Evolutionary conservation across 176 grass and related monocot species (phyloP), one percentile per base, ranked within the genome.

Genomic region (Oryza nivara): DNA sequence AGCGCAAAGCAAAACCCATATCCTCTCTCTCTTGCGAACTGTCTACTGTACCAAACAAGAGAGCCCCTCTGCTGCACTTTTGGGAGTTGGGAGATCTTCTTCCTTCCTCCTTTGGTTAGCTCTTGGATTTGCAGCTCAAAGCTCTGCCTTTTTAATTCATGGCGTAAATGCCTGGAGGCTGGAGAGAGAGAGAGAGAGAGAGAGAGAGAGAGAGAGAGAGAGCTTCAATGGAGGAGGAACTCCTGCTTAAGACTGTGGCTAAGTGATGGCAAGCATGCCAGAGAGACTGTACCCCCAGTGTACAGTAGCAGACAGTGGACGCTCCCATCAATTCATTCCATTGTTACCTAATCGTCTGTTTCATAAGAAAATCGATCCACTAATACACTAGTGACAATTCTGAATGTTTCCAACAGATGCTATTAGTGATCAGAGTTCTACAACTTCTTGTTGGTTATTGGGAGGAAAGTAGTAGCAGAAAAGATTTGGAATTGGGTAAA

Each of bases 241-340:
- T 63, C 52, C 54, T 13, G 41, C 35, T 30, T 25, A 16, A 65
- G 58, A 83, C 46, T 65, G 69, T 45, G 26, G 66, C 10, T 17
- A 61, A 60, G 78, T 52, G 46, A 69, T 58, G 32, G 7, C 67
- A 58, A 71, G 32, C 48, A 5, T 70, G 65, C 65, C 47, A 60
- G 56, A 23, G 23, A 23, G 23, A n/a, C 58, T 63, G 58, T 63
- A 63, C 20, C 58, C 58, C 20, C 58, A 11, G 2, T 63, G n/a
- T 63, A 63, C n/a, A 63, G 58, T 61, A 63, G 9, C 11, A 23
- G 19, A 63, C n/a, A 22, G 58, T n/a, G 7, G 19, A 9, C 56
- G 6, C 19, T 15, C 51, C 19, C 56, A 56, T 56, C 51, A 19
- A 56, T 60, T 60, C 56, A n/a, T 60, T 60, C 56, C 7, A 23